Percentiles rank a stretch among this genome's conserved stretches.
Evolutionary conservation across 1,139 yeast genomes (phyloP).

Genomic region (Torulaspora pretoriensis): DNA sequence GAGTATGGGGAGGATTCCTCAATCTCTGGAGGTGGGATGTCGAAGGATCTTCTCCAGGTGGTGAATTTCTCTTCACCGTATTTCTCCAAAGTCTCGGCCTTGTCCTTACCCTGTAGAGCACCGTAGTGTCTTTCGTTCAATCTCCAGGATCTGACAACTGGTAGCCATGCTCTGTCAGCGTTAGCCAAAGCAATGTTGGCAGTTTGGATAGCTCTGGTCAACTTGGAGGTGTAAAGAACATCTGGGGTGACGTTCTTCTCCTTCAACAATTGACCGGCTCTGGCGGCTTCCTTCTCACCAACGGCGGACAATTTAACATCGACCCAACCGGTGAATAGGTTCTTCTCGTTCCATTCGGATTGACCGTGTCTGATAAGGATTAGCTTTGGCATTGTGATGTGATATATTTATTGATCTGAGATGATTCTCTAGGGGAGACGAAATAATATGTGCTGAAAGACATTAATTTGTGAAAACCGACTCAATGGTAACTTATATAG

Average conservation of each 20-base stretch:
- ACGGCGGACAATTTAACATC: conserved; percentile 81
- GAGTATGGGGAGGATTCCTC: conserved; percentile 75
- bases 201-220: conserved; percentile 95
- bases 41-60: conserved; percentile 97
- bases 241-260: conserved; percentile 85
- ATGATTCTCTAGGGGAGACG: neutral
- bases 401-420: conserved; percentile 3
- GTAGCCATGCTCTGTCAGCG: conserved; percentile 88
- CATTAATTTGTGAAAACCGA: neutral
- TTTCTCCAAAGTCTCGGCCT: conserved; percentile 83
- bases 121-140: conserved; percentile 99
- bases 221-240: conserved; percentile 83
- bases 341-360: conserved; percentile 98
- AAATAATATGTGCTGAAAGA: neutral
- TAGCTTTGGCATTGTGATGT: conserved; percentile 55
- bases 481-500: conserved; percentile 2
- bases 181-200: conserved; percentile 89
- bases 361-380: conserved; percentile 96
- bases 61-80: conserved; percentile 93
- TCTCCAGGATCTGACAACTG: conserved; percentile 96
- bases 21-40: conserved; percentile 92
- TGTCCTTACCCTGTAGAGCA: conserved; percentile 97
- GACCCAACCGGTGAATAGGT: conserved; percentile 99
- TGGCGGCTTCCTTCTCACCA: conserved; percentile 86
- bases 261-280: conserved; percentile 90